Evolutionary conservation across 192 early-diverging fungal species (phyloP).

Genomic region (Coemansia sp.): DNA sequence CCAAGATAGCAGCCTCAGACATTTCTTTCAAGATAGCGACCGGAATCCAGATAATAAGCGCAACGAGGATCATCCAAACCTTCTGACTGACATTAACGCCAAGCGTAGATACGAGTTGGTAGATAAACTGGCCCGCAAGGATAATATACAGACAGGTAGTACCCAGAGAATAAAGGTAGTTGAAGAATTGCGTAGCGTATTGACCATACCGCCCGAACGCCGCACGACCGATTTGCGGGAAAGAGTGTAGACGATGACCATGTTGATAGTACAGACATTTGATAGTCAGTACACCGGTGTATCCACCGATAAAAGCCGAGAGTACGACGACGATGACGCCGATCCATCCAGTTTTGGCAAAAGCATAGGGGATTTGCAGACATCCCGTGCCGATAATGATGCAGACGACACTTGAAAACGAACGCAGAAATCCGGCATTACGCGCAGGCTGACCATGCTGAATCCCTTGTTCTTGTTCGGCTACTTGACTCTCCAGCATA

Average conservation of each 20-base stretch:
- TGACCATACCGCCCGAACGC: slow-evolving; percentile 69
- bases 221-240: slow-evolving; percentile 66
- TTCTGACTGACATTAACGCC: slow-evolving; percentile 51
- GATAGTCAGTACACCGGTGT: slow-evolving; percentile 75
- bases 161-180: slow-evolving; percentile 68
- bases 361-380: slow-evolving; percentile 80
- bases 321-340: slow-evolving; percentile 69
- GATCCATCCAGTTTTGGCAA: slow-evolving; percentile 79
- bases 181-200: slow-evolving; percentile 63
- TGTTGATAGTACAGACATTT: slow-evolving; percentile 69
- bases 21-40: slow-evolving; percentile 73
- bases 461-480: slow-evolving; percentile 7
- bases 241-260: slow-evolving; percentile 57
- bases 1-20: slow-evolving; percentile 74
- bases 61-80: slow-evolving; percentile 63
- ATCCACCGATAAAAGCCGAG: slow-evolving; percentile 70
- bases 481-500: slow-evolving; percentile 16
- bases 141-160: slow-evolving; percentile 70
- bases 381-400: slow-evolving; percentile 83
- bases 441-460: slow-evolving; percentile 20
- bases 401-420: slow-evolving; percentile 70
- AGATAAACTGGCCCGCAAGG: slow-evolving; percentile 68
- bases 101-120: slow-evolving; percentile 56
- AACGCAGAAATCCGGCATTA: slow-evolving; percentile 53
- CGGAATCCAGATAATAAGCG: slow-evolving; percentile 64